Base-by-base conservation (phyloP, 164 flowering plant genomes). In the Tinospora cordifolia region DNA sequence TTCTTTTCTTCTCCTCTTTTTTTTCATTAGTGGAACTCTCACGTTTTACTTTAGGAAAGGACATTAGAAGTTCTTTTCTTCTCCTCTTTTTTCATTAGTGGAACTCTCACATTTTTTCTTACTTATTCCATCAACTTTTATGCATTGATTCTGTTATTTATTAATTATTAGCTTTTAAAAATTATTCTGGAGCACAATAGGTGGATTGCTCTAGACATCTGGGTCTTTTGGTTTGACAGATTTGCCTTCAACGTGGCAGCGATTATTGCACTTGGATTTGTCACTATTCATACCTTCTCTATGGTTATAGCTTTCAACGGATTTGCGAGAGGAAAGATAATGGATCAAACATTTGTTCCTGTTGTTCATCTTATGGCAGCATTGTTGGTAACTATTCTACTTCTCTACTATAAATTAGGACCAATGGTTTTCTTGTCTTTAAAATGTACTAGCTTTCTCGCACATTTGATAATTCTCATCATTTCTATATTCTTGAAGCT, bases 241-340 rank as follows among this genome's bases (percentile, higher is more conserved):
- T 65, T 49, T 57, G 1, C 38, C n/a, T 70, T 77, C 27, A 66
- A 22, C 65, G 34, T 75, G 39, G 78, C 96, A 93, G 98, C 96
- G 69, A 75, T 86, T 24, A 80, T 93, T 77, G 83, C 92, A 71
- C 96, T 93, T 69, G 96, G 93, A 69, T 87, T 93, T 83, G 95
- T 84, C 49, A 93, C 91, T 6, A 90, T 91, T 65, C 98, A 91
- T 75, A 91, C 98, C n/a, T 89, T 88, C 82, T 93, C 98, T 15
- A 93, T 93, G 97, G 95, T 93, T 68, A 89, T 93, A 79, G 97
- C 98, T 64, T 93, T 93, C 81, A 88, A 85, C 68, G 97, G 96
- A 41, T 93, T 87, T 79, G 90, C 88, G 1, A 90, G 90, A 74
- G 84, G 87, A 74, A 89, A 84, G 68, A 90, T 74, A 79, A 80